These are phyloP conservation scores for Crithidia acanthocephali DNA, from an alignment of 208 protist genomes.

Conservation along the genomic window DNA sequence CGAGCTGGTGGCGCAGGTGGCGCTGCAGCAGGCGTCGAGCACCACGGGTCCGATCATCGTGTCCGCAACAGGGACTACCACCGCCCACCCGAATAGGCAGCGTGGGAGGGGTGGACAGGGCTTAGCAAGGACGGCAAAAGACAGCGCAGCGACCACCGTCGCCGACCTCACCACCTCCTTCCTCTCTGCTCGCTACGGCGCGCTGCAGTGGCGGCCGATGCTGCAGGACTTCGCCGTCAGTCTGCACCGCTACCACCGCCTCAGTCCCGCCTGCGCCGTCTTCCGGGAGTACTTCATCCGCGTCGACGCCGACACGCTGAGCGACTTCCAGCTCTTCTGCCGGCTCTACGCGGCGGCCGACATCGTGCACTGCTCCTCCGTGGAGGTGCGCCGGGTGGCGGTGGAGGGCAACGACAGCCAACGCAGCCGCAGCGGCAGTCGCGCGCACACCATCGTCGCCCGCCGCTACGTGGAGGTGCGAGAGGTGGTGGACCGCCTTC, in stretches of 20 bases:
- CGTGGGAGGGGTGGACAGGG: not conserved
- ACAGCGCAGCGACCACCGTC: conserved; percentile 26
- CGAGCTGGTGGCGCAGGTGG: conserved; percentile 28
- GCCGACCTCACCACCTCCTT: conserved; percentile 39
- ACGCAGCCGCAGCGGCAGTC: not conserved
- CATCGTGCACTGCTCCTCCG: conserved; percentile 28
- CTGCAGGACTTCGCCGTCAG: conserved; percentile 44
- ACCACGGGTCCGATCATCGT: not conserved
- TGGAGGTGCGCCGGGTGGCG: conserved; percentile 29
- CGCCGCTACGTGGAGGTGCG: conserved; percentile 56
- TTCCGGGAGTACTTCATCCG: conserved; percentile 56
- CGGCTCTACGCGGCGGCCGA: conserved; percentile 29
- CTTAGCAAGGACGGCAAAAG: not conserved
- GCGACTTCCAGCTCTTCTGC: conserved; percentile 42
- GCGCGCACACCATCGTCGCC: conserved; percentile 36
- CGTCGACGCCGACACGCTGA: conserved; percentile 29
- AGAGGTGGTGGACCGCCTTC: conserved; percentile 30
- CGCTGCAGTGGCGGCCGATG: conserved; percentile 45
- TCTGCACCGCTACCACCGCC: conserved; percentile 39
- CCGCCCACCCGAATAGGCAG: too few species aligned
- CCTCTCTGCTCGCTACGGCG: conserved; percentile 42
- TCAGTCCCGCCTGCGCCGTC: conserved; percentile 45
- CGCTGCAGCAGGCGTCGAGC: conserved; percentile 25
- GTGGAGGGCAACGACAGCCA: not conserved
- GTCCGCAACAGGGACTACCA: not conserved